phyloP scores from a whole-genome alignment of 768 basidiomycete genomes.

The Tephrocybe sp. region DNA sequence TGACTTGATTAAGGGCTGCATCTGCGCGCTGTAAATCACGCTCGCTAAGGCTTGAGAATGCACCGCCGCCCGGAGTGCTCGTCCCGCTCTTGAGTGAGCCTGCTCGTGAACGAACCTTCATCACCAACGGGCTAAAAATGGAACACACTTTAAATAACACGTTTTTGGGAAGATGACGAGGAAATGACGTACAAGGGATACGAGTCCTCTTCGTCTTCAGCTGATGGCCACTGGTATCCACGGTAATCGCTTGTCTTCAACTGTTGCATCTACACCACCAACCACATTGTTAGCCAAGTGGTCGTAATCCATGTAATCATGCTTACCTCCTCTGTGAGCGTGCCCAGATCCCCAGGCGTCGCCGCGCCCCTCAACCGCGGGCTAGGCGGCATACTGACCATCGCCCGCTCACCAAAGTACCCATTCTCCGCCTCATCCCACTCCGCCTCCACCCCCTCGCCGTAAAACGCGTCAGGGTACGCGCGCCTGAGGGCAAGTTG shows the following conservation, averaged over 20 bases:
- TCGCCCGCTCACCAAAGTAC: constrained; percentile 53
- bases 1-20: constrained; percentile 70
- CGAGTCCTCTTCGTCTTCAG: constrained; percentile 85
- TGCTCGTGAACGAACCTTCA: constrained; percentile 84
- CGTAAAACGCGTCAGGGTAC: constrained; percentile 91
- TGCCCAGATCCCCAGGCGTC: constrained; percentile 93
- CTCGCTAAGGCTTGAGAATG: constrained; percentile 80
- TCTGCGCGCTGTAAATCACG: constrained; percentile 85
- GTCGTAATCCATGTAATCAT: background rate
- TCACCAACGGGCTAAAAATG: constrained; percentile 69
- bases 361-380: constrained; percentile 83
- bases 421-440: constrained; percentile 28
- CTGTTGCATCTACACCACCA: constrained; percentile 67
- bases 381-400: constrained; percentile 82
- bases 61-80: constrained; percentile 87
- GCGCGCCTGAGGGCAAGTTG: constrained; percentile 90
- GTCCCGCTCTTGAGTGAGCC: constrained; percentile 66
- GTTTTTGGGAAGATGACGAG: constrained; percentile 11
- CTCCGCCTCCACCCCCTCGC: constrained; percentile 39
- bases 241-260: constrained; percentile 86
- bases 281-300: background rate
- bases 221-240: constrained; percentile 58
- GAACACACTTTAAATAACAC: constrained; percentile 1
- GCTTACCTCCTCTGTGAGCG: constrained; percentile 78
- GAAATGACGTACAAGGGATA: constrained; percentile 74